phyloP scores from a whole-genome alignment of 108 stramenopile genomes.

The Bacterosira constricta region DNA sequence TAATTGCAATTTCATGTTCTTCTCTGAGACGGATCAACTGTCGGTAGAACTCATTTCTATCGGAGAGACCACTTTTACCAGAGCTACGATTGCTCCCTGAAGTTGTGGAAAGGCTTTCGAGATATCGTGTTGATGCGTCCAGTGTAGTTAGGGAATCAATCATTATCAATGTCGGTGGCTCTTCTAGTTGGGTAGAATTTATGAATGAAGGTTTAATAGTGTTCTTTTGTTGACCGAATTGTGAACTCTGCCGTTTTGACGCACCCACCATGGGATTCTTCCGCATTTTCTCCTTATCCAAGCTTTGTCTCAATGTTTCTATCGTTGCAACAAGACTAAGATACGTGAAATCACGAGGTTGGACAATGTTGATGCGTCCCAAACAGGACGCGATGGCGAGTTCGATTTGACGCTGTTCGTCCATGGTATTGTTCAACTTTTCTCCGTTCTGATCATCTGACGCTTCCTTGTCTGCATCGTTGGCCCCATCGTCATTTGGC shows the following conservation, averaged over 20 bases:
- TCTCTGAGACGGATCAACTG: constrained; percentile 46
- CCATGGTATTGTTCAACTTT: constrained; percentile 2
- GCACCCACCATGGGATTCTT: background rate
- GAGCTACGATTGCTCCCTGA: background rate
- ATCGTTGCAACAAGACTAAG: constrained; percentile 50
- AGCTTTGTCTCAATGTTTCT: constrained; percentile 34
- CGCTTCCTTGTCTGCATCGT: background rate
- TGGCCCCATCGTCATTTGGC: background rate
- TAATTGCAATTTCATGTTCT: constrained; percentile 41
- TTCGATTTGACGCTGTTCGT: constrained; percentile 41
- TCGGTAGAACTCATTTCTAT: constrained; percentile 45
- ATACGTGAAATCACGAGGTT: constrained; percentile 52
- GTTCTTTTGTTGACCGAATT: background rate
- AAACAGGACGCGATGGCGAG: constrained; percentile 35
- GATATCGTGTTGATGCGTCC: constrained; percentile 41
- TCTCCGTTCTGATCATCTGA: background rate
- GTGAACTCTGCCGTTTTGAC: too few relatives aligned
- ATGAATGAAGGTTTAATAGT: background rate
- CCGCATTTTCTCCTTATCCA: constrained; percentile 24
- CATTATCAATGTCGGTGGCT: constrained; percentile 36
- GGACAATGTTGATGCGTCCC: constrained; percentile 46
- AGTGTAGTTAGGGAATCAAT: constrained; percentile 50
- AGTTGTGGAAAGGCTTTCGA: constrained; percentile 37
- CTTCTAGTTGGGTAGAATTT: background rate
- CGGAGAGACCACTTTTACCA: constrained; percentile 41